A percentile compares a stretch with the other conserved stretches of the same genome.
Evolutionary conservation across 345 rosid genomes (phyloP).

Genomic region (Chamaenerion angustifolium): DNA sequence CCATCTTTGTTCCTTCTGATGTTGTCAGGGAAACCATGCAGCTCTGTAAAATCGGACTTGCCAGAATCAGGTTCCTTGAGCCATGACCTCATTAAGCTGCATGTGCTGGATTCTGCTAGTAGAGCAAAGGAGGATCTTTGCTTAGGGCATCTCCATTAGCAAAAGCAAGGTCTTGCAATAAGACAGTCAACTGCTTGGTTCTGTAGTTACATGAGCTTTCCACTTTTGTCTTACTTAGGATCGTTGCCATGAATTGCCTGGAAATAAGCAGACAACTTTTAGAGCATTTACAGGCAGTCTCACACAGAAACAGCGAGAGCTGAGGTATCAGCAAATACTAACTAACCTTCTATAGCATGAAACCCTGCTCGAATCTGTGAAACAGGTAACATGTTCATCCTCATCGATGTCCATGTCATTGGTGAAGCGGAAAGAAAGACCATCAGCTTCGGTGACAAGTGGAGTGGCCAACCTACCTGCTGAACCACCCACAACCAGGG

Average conservation of each 20-base stretch:
- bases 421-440: conserved; percentile 40
- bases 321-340: not conserved
- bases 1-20: conserved; percentile 39
- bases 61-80: conserved; percentile 31
- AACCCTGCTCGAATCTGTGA: conserved; percentile 47
- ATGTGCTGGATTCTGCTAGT: conserved; percentile 32
- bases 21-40: conserved; percentile 62
- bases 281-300: not conserved
- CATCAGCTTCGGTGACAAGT: conserved; percentile 43
- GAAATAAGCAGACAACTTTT: conserved; percentile 2
- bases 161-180: conserved; percentile 38
- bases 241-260: conserved; percentile 44
- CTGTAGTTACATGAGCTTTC: conserved; percentile 61
- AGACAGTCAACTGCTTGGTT: conserved; percentile 37
- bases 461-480: conserved; percentile 46
- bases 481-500: too few relatives aligned
- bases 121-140: conserved; percentile 45
- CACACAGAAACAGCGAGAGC: too few relatives aligned
- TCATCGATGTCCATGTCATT: conserved; percentile 64
- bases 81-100: conserved; percentile 34
- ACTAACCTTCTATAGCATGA: conserved; percentile 59
- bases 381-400: conserved; percentile 39
- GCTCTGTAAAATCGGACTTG: conserved; percentile 31
- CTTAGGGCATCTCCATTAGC: conserved; percentile 67
- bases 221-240: conserved; percentile 33